Evolutionary conservation across 2,329 filamentous ascomycete genomes (phyloP).

Genomic region (Hypoxylon rubiginosum): DNA sequence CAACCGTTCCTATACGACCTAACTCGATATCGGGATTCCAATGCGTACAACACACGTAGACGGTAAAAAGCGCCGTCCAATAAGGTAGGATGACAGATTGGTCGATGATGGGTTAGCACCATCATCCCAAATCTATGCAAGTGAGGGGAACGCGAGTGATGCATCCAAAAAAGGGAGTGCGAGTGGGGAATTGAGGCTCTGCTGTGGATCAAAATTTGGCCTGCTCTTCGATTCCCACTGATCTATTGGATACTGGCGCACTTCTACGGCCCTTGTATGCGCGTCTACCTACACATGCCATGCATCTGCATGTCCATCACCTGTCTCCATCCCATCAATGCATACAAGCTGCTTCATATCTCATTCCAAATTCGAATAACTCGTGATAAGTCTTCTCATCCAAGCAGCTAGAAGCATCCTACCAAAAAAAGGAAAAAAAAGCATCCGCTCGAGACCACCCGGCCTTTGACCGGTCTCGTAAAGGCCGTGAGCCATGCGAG

Average conservation of each 20-base stretch:
- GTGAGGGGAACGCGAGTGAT: slow-evolving; percentile 7
- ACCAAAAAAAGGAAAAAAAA: slow-evolving; percentile 23
- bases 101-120: slow-evolving; percentile 4
- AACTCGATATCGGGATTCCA: slow-evolving; percentile 31
- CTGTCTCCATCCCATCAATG: slow-evolving; percentile 6
- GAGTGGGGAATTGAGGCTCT: slow-evolving; percentile 37
- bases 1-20: slow-evolving; percentile 8
- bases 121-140: slow-evolving; percentile 15
- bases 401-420: background rate
- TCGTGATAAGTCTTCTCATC: slow-evolving; percentile 25
- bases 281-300: no score
- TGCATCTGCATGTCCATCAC: slow-evolving; percentile 17
- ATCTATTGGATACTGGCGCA: background rate
- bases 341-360: slow-evolving; percentile 11
- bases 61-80: slow-evolving; percentile 21
- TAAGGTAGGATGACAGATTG: slow-evolving; percentile 2
- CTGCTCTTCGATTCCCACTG: slow-evolving; percentile 3
- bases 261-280: slow-evolving; percentile 5
- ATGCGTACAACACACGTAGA: slow-evolving; percentile 22
- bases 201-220: slow-evolving; percentile 26
- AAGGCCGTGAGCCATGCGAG: slow-evolving; percentile 15
- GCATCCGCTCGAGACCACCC: slow-evolving; percentile 15
- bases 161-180: background rate
- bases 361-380: slow-evolving; percentile 16
- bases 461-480: slow-evolving; percentile 25